Evolutionary conservation across 1,139 yeast species (phyloP).

Genomic region (Zygosaccharomyces sapae): DNA sequence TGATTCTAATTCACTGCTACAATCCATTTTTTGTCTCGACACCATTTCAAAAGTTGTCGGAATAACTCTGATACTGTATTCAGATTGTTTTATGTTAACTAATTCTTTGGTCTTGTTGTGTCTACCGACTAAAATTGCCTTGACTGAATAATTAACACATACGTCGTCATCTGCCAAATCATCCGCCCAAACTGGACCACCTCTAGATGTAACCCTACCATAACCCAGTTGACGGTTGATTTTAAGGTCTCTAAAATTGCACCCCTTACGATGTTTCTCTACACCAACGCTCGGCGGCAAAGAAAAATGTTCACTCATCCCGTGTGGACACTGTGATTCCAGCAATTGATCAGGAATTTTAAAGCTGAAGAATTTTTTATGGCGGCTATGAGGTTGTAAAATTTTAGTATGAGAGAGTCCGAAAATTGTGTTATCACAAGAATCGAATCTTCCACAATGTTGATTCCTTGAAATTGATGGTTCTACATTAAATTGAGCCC

Average conservation of each 20-base stretch:
- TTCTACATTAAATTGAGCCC: constrained; percentile 38
- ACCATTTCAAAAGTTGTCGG: constrained; percentile 37
- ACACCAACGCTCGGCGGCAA: constrained; percentile 67
- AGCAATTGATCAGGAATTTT: constrained; percentile 55
- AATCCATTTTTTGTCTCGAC: constrained; percentile 17
- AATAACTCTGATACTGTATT: constrained; percentile 37
- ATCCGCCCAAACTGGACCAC: constrained; percentile 39
- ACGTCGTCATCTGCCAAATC: constrained; percentile 36
- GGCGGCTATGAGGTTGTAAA: constrained; percentile 47
- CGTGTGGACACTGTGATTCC: constrained; percentile 56
- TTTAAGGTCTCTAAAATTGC: constrained; percentile 33
- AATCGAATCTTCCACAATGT: constrained; percentile 36
- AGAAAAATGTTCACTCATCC: constrained; percentile 49
- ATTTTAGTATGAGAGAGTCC: constrained; percentile 53
- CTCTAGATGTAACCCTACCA: constrained; percentile 39
- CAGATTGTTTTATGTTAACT: constrained; percentile 29
- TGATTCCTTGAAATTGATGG: constrained; percentile 43
- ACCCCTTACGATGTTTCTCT: constrained; percentile 41
- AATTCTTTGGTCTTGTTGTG: constrained; percentile 23
- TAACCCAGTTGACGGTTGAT: constrained; percentile 39
- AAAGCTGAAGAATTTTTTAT: constrained; percentile 62
- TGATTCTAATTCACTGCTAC: constrained; percentile 21
- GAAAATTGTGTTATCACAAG: constrained; percentile 48
- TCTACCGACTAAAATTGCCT: constrained; percentile 33
- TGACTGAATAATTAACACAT: constrained; percentile 33